These are phyloP conservation scores for Penicillium samsonianum DNA, from an alignment of 495 filamentous ascomycete genomes.

Conservation along the genomic window DNA sequence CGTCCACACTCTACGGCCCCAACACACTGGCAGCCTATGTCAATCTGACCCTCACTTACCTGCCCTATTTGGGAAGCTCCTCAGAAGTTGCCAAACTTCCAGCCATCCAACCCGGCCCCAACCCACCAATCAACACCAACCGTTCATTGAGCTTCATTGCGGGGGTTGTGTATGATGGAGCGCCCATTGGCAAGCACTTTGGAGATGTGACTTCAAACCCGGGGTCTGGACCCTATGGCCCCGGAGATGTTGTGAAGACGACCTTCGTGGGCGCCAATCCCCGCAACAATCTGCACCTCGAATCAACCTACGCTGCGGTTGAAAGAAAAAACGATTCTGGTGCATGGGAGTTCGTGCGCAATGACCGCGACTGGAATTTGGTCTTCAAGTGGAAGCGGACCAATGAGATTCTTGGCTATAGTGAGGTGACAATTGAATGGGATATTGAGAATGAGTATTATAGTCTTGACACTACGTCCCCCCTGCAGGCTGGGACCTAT, in stretches of 20 bases:
- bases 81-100: slow-evolving; percentile 48
- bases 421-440: slow-evolving; percentile 80
- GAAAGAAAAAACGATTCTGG: slow-evolving; percentile 59
- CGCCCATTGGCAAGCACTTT: slow-evolving; percentile 69
- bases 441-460: slow-evolving; percentile 63
- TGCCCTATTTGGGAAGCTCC: slow-evolving; percentile 62
- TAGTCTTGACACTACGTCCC: slow-evolving; percentile 35
- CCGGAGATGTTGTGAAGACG: slow-evolving; percentile 58
- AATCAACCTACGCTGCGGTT: slow-evolving; percentile 76
- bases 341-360: slow-evolving; percentile 64
- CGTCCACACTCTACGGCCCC: slow-evolving; percentile 92
- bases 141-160: slow-evolving; percentile 78
- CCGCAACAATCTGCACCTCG: slow-evolving; percentile 79
- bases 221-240: slow-evolving; percentile 47
- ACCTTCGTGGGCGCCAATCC: slow-evolving; percentile 90
- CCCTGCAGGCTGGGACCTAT: slow-evolving; percentile 64
- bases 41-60: slow-evolving; percentile 72
- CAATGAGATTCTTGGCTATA: slow-evolving; percentile 69
- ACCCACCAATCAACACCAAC: slow-evolving; percentile 82
- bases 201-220: slow-evolving; percentile 71
- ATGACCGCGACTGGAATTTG: slow-evolving; percentile 32
- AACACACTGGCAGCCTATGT: slow-evolving; percentile 89
- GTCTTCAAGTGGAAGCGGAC: slow-evolving; percentile 66
- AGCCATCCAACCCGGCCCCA: slow-evolving; percentile 55
- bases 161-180: slow-evolving; percentile 72